phyloP scores from a whole-genome alignment of 2,329 filamentous ascomycete species.

The Verticillium tricorpus region DNA sequence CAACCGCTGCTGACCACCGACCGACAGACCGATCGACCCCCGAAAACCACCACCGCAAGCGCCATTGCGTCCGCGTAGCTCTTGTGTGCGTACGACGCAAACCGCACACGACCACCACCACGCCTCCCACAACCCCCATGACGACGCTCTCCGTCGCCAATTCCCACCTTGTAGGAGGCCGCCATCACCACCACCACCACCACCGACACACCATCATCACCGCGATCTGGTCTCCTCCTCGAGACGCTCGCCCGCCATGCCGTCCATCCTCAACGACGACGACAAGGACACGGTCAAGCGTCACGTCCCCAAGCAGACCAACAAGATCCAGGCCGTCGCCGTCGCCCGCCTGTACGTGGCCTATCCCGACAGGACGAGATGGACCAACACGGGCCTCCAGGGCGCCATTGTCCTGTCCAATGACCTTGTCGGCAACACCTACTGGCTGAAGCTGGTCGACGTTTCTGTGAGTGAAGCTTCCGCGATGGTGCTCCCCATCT shows the following conservation, averaged over 20 bases:
- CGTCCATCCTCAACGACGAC: constrained; percentile 75
- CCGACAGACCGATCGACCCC: too few relatives aligned
- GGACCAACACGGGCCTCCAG: constrained; percentile 91
- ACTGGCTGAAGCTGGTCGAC: constrained; percentile 97
- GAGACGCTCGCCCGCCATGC: constrained; percentile 37
- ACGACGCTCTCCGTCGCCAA: background rate
- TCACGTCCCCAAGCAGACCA: constrained; percentile 85
- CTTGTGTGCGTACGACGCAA: background rate
- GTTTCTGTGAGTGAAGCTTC: constrained; percentile 67
- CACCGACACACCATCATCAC: background rate
- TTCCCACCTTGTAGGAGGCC: background rate
- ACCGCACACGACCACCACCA: background rate
- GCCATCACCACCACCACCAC: background rate
- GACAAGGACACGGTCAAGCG: constrained; percentile 97
- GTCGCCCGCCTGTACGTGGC: constrained; percentile 92
- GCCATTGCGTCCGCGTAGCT: background rate
- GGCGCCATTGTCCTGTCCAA: constrained; percentile 89
- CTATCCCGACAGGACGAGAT: constrained; percentile 78
- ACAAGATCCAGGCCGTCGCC: constrained; percentile 96
- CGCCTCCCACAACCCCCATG: background rate
- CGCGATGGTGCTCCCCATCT: background rate
- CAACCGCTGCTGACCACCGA: background rate
- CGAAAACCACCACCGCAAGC: background rate
- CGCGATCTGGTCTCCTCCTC: background rate
- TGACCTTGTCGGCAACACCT: constrained; percentile 90